Base-by-base conservation (phyloP, 1,284 basidiomycete species). In the Trichosporon ovoides region DNA sequence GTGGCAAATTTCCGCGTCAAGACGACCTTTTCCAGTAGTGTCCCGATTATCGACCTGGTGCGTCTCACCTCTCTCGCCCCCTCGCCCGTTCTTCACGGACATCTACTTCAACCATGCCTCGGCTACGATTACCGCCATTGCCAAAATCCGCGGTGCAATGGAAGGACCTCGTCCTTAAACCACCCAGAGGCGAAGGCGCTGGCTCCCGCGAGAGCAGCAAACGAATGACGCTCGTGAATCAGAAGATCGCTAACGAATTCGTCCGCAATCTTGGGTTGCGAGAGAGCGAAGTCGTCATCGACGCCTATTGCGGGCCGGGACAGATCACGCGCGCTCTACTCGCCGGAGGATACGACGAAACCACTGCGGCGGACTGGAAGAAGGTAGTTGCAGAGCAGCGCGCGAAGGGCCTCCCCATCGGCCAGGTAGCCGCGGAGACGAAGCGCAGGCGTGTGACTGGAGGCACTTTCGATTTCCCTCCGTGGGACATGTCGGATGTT, bases 271-370 rank as follows among this genome's bases (percentile, higher is more conserved):
- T 76, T 2, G 57, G 62, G 1, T 38, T 75, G 2, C 58, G 69
- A 4, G 16, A 61, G 18, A 59, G 62, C 38, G 73, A 76, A 55
- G 65, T 76, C 2, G 59, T 76, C 3, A 53, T 76, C 7, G 74
- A 76, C 19, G 61, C 63, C 0, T 74, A 68, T 56, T 34, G 61
- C 11, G 68, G 69, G 3, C 48, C 57, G 0, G 74, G 74, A 10
- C 37, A 36, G 10, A 36, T 73, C 19, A 74, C 73, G 1, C 59
- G 74, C 22, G 60, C 68, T 43, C 57, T 76, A 20, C 53, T 75
- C 13, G 56, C 59, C 13, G 72, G 72, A 4, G 73, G 71, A 4
- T 14, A 28, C 18, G 60, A 64, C 58, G 43, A 55, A 34, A 64
- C 63, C 2, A 59, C 49, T 1, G 2, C 36, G 3, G 50, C n/a